Evolutionary conservation across 345 rosid species (phyloP).

Genomic region (Populus ilicifolia): DNA sequence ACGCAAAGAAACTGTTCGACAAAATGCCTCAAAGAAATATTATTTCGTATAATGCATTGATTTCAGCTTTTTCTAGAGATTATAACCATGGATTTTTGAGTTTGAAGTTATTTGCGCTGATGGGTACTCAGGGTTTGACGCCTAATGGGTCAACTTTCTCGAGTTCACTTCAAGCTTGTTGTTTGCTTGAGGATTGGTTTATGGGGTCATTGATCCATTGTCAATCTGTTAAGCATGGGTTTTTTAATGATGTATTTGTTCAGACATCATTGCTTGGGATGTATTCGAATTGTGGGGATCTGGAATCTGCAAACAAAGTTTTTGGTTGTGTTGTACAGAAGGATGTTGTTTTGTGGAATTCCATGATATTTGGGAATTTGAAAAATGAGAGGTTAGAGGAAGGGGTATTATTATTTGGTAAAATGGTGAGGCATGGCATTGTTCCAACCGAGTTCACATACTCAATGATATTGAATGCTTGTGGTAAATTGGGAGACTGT

Average conservation of each 20-base stretch:
- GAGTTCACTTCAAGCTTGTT: slow-evolving; percentile 63
- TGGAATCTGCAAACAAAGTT: slow-evolving; percentile 49
- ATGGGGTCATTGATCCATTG: slow-evolving; percentile 54
- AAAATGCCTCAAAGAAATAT: slow-evolving; percentile 60
- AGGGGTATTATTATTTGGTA: slow-evolving; percentile 40
- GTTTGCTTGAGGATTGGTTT: slow-evolving; percentile 41
- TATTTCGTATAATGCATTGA: slow-evolving; percentile 63
- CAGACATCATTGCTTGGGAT: slow-evolving; percentile 76
- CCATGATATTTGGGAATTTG: slow-evolving; percentile 61
- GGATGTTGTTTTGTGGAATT: slow-evolving; percentile 76
- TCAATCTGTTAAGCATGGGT: slow-evolving; percentile 49
- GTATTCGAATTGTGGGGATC: slow-evolving; percentile 61
- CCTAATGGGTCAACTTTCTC: slow-evolving; percentile 69
- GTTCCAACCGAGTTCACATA: slow-evolving; percentile 60
- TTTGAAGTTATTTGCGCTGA: slow-evolving; percentile 28
- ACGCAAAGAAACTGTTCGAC: slow-evolving; percentile 57
- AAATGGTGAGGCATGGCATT: slow-evolving; percentile 52
- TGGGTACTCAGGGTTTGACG: slow-evolving; percentile 44
- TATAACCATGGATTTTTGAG: slow-evolving; percentile 25
- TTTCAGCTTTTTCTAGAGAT: slow-evolving; percentile 62
- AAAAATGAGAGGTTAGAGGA: slow-evolving; percentile 52
- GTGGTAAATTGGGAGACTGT: slow-evolving; percentile 48
- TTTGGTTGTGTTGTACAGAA: slow-evolving; percentile 44
- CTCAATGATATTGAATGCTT: slow-evolving; percentile 68
- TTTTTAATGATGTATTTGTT: slow-evolving; percentile 40